Percentiles rank a stretch among this genome's conserved stretches.
Conservation (phyloP, 345 rosid species). For the Eutrema japonicum region DNA sequence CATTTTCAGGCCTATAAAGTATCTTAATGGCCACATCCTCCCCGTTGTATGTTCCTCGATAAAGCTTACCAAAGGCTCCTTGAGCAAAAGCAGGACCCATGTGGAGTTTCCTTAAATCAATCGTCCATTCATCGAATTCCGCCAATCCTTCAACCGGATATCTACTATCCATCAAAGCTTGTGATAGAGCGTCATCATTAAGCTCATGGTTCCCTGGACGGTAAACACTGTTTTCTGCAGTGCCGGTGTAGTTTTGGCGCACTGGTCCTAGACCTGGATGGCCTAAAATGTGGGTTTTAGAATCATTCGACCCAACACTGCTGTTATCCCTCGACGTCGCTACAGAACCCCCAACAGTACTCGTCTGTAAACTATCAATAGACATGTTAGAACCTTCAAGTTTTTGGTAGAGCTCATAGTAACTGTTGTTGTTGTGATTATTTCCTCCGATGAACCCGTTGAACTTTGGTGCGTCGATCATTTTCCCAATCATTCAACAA, state of each 20-base stretch:
- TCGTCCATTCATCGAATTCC: slow-evolving; percentile 66
- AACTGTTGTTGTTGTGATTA: slow-evolving; percentile 50
- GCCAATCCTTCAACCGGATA: slow-evolving; percentile 59
- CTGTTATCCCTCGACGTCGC: slow-evolving; percentile 51
- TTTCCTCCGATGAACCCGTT: slow-evolving; percentile 52
- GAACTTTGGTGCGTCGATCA: slow-evolving; percentile 59
- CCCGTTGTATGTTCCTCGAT: slow-evolving; percentile 61
- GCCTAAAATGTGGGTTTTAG: slow-evolving; percentile 66
- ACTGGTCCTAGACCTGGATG: slow-evolving; percentile 47
- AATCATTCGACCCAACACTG: slow-evolving; percentile 73
- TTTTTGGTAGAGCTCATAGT: slow-evolving; percentile 62
- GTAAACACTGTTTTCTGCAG: slow-evolving; percentile 60
- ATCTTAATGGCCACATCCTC: slow-evolving; percentile 67
- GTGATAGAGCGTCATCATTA: slow-evolving; percentile 63
- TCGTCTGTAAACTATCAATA: slow-evolving; percentile 63
- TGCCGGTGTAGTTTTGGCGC: slow-evolving; percentile 48
- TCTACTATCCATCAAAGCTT: slow-evolving; percentile 62
- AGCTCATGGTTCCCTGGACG: slow-evolving; percentile 63
- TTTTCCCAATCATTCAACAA: slow-evolving; percentile 51
- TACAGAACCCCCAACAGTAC: slow-evolving; percentile 66
- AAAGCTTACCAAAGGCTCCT: slow-evolving; percentile 73
- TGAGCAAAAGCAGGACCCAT: slow-evolving; percentile 81
- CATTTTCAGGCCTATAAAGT: slow-evolving; percentile 58
- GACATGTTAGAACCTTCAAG: slow-evolving; percentile 76
- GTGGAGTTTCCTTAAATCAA: slow-evolving; percentile 63